A percentile compares a stretch with the other conserved stretches of the same genome.
Evolutionary conservation across 805 yeast genomes (phyloP).

Genomic region (Myxozyma geophila): DNA sequence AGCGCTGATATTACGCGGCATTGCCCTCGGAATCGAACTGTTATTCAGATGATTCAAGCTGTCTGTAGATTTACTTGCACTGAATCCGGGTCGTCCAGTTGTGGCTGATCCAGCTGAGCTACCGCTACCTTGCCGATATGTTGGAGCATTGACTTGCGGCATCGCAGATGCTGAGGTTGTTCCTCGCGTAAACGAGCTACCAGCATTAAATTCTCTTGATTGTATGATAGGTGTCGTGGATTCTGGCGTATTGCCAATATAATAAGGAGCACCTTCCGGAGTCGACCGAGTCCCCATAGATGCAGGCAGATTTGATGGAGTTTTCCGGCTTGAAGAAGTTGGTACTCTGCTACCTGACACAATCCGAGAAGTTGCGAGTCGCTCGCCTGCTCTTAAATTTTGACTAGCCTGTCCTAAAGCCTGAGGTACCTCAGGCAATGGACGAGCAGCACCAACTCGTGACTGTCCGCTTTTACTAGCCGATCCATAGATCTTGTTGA

Average conservation of each 20-base stretch:
- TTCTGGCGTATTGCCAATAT: background rate
- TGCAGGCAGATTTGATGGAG: too few relatives aligned
- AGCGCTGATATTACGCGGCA: background rate
- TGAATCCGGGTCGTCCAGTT: background rate
- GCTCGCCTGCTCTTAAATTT: background rate
- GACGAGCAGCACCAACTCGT: conserved; percentile 11
- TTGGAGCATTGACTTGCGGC: background rate
- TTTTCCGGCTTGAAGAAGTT: too few relatives aligned
- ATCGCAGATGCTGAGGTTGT: background rate
- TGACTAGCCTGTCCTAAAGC: background rate
- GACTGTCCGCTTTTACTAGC: background rate
- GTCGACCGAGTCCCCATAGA: too few relatives aligned
- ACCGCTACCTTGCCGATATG: background rate
- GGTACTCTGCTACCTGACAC: background rate
- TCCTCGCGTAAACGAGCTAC: background rate
- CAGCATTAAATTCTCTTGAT: background rate
- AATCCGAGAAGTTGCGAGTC: background rate
- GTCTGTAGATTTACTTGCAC: background rate
- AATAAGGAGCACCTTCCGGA: too few relatives aligned
- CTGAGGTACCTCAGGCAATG: conserved; percentile 22
- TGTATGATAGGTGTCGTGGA: background rate
- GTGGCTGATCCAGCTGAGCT: background rate
- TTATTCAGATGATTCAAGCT: background rate
- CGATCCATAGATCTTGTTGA: conserved; percentile 1
- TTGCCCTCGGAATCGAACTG: conserved; percentile 9